Evolutionary conservation across 495 filamentous ascomycete genomes (phyloP).

Genomic region (Hypoxylon fuscum): DNA sequence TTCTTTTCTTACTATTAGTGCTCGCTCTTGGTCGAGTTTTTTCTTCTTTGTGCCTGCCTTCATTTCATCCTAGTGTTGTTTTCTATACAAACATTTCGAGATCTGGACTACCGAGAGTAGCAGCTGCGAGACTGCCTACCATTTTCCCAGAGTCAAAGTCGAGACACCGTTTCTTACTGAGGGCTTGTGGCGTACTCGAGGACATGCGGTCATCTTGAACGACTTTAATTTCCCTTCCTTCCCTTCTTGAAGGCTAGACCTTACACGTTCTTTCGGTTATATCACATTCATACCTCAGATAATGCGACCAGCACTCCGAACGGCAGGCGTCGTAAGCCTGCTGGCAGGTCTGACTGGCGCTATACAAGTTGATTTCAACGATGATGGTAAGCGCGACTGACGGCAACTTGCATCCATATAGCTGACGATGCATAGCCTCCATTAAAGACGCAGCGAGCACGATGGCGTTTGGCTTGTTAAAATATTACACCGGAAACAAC

Average conservation of each 20-base stretch:
- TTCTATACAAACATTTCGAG: not conserved
- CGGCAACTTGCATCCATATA: not conserved
- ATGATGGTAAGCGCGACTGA: slow-evolving; percentile 13
- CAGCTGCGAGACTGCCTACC: not conserved
- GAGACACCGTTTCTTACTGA: not conserved
- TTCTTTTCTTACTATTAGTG: slow-evolving; percentile 22
- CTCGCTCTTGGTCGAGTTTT: slow-evolving; percentile 40
- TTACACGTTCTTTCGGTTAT: slow-evolving; percentile 14
- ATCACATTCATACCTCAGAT: slow-evolving; percentile 28
- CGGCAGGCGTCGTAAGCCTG: slow-evolving; percentile 36
- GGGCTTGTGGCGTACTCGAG: slow-evolving; percentile 1
- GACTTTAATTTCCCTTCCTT: slow-evolving; percentile 5
- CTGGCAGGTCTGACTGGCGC: slow-evolving; percentile 38
- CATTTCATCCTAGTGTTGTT: slow-evolving; percentile 12
- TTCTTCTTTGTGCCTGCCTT: slow-evolving; percentile 4
- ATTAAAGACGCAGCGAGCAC: slow-evolving; percentile 55
- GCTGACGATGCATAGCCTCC: slow-evolving; percentile 44
- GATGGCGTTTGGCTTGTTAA: slow-evolving; percentile 56
- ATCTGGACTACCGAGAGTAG: not conserved
- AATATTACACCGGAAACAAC: slow-evolving; percentile 74
- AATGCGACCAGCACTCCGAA: slow-evolving; percentile 28
- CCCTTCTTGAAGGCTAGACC: slow-evolving; percentile 26
- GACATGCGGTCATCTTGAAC: slow-evolving; percentile 32
- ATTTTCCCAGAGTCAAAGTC: not conserved
- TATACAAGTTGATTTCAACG: slow-evolving; percentile 30